A percentile compares a stretch with the other conserved stretches of the same genome.
phyloP scores from a whole-genome alignment of 345 rosid species.

The Carallia brachiata region DNA sequence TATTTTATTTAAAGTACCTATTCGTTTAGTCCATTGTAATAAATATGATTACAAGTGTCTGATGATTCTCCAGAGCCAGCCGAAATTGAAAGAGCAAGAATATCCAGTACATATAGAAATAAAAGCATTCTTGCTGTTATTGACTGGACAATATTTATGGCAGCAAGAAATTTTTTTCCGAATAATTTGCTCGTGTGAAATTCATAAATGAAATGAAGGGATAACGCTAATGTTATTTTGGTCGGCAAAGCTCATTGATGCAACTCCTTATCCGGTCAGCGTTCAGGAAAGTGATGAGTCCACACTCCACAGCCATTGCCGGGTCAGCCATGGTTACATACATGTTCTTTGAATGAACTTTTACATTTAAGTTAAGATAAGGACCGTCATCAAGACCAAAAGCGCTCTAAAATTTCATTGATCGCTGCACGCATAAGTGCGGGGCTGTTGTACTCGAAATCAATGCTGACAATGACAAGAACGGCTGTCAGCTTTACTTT shows the following conservation, averaged over 20 bases:
- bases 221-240: background rate
- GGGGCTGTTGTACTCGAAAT: no score
- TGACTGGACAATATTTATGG: no score
- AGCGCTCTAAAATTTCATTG: background rate
- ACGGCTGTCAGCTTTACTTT: no score
- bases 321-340: background rate
- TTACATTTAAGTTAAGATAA: no score
- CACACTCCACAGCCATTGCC: background rate
- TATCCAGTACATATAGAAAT: background rate
- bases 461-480: no score
- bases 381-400: background rate
- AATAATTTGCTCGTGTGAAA: background rate
- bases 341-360: background rate
- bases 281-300: conserved; percentile 4
- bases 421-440: conserved; percentile 2
- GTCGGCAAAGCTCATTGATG: conserved; percentile 5
- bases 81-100: background rate
- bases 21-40: no score
- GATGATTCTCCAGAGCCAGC: background rate
- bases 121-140: no score
- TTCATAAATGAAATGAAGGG: background rate
- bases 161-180: no score
- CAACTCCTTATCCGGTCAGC: background rate
- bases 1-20: no score
- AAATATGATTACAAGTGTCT: no score